Conservation (phyloP, 805 yeast genomes). For the Torulaspora microellipsoides region DNA sequence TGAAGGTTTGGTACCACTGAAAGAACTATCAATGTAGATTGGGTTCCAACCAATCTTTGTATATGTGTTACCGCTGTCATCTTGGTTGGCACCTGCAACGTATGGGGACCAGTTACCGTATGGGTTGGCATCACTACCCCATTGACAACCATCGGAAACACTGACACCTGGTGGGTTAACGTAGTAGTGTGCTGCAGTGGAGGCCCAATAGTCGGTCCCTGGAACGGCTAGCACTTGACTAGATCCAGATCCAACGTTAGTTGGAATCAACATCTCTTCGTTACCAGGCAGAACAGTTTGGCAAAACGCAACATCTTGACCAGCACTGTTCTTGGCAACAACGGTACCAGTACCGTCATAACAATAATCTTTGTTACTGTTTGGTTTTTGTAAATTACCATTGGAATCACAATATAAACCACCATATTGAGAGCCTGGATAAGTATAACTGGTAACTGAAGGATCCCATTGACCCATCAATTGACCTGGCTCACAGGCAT, state of each 20-base stretch:
- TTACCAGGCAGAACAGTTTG: slow-evolving; percentile 93
- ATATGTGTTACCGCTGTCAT: slow-evolving; percentile 60
- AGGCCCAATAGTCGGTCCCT: slow-evolving; percentile 76
- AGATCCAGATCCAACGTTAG: slow-evolving; percentile 49
- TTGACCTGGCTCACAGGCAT: slow-evolving; percentile 87
- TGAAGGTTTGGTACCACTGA: slow-evolving; percentile 50
- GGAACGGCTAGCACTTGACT: slow-evolving; percentile 73
- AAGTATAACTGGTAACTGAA: slow-evolving; percentile 60
- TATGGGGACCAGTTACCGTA: slow-evolving; percentile 92
- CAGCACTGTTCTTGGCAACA: slow-evolving; percentile 52
- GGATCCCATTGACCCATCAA: slow-evolving; percentile 89
- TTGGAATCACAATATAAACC: slow-evolving; percentile 72
- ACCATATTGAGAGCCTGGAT: slow-evolving; percentile 77
- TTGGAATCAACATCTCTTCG: slow-evolving; percentile 92
- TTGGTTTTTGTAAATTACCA: slow-evolving; percentile 64
- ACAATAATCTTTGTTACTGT: slow-evolving; percentile 56
- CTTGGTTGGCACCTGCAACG: slow-evolving; percentile 88
- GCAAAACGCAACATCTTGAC: slow-evolving; percentile 69
- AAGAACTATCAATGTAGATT: slow-evolving; percentile 59
- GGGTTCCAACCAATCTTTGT: slow-evolving; percentile 94
- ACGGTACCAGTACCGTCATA: slow-evolving; percentile 75
- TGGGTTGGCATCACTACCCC: slow-evolving; percentile 71
- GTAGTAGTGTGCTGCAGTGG: slow-evolving; percentile 83
- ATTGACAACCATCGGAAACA: slow-evolving; percentile 68
- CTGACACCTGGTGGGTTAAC: slow-evolving; percentile 80